Evolutionary conservation across 805 yeast genomes (phyloP).

Genomic region (Metschnikowia koreensis): DNA sequence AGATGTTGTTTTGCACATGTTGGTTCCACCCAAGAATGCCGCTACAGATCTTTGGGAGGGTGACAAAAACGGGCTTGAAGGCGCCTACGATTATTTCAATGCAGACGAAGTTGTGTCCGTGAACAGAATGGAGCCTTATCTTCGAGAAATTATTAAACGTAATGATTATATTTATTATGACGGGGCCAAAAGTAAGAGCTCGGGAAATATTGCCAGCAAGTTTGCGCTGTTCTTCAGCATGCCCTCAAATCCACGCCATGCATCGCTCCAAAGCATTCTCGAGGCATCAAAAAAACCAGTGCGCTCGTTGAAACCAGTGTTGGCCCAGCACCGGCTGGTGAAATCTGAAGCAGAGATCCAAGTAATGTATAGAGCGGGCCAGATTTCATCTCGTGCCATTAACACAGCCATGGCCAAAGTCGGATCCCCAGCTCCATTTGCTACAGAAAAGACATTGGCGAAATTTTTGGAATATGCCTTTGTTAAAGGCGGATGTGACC

Average conservation of each 20-base stretch:
- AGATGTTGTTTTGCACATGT: constrained; percentile 64
- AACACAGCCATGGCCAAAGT: constrained; percentile 74
- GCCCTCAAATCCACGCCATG: constrained; percentile 5
- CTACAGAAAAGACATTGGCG: constrained; percentile 74
- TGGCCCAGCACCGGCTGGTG: constrained; percentile 56
- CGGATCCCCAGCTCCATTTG: constrained; percentile 44
- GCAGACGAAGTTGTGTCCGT: constrained; percentile 71
- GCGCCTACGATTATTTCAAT: constrained; percentile 79
- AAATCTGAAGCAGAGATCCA: constrained; percentile 76
- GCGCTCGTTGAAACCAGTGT: constrained; percentile 40
- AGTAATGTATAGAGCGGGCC: constrained; percentile 80
- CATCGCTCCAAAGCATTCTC: constrained; percentile 22
- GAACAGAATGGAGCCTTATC: constrained; percentile 39
- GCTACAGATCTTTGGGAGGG: constrained; percentile 94
- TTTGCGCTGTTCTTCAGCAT: constrained; percentile 22
- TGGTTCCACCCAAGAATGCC: constrained; percentile 81
- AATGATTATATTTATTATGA: constrained; percentile 59
- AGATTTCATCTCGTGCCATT: constrained; percentile 77
- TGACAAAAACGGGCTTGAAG: constrained; percentile 79
- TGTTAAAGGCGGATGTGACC: constrained; percentile 83
- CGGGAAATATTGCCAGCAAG: constrained; percentile 5
- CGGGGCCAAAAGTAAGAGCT: constrained; percentile 27
- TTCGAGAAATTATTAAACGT: constrained; percentile 47
- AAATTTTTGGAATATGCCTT: constrained; percentile 81
- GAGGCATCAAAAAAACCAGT: constrained; percentile 35